Base-by-base conservation (phyloP, 371 early-diverging fungal species). In the Synchytrium microbalum region DNA sequence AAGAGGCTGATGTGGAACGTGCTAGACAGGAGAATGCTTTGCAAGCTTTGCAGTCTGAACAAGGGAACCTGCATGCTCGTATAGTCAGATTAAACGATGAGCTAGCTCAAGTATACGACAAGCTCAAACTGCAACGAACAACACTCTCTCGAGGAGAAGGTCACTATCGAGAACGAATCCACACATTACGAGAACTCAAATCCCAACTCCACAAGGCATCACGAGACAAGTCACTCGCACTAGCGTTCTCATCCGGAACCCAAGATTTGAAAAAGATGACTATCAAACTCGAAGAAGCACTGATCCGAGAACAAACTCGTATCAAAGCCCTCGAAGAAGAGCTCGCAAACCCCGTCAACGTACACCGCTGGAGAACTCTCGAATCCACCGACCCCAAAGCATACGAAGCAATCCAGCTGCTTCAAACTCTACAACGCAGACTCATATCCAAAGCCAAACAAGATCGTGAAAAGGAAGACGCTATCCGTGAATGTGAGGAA, bases 311-410 rank as follows among this genome's bases (percentile, higher is more conserved):
- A 60, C 65, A 67, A 56, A 75, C 73, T 10, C 65, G 75, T 14
- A 72, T 72, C n/a, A 82, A 77, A 62, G 80, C 79, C 3, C 69
- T 82, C 19, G 78, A 82, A 63, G 75, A 80, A n/a, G 77, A 82
- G 68, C 69, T 82, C 3, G 62, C 69, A 61, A 75, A 80, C 57
- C 81, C 78, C 26, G 73, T 82, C 55, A 82, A 82, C 64, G 76
- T 82, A 3, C 83, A 82, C 62, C 64, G 83, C 2, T 82, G 83
- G 83, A 56, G 83, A 33, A 78, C 79, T 59, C 70, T 82, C 23
- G 80, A 80, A 60, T 76, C 78, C 2, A 66, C 69, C 28, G 75
- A 78, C 58, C 83, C 83, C 30, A 73, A 80, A 61, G 78, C 76
- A 0, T 80, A 70, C 56, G 76, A 76, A 54, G 69, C 79, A 73